These are phyloP conservation scores for Phytophthora aleatoria DNA, from an alignment of 352 stramenopile genomes.

Conservation along the genomic window DNA sequence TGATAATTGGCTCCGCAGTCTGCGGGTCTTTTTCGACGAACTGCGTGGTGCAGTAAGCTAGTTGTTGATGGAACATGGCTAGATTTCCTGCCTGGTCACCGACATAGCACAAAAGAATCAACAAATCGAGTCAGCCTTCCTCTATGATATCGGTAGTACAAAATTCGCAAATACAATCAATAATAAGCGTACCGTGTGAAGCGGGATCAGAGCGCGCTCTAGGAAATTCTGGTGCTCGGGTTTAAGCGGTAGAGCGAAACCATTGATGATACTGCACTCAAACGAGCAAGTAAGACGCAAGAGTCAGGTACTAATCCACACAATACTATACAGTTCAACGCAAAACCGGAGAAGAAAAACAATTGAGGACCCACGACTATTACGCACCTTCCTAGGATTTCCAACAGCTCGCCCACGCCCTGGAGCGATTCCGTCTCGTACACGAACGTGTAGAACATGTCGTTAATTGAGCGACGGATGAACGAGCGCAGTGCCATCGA, in stretches of 20 bases:
- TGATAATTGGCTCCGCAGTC: constrained; percentile 94
- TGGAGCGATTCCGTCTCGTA: constrained; percentile 97
- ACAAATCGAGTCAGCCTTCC: constrained; percentile 5
- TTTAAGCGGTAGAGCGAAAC: constrained; percentile 98
- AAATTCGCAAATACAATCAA: constrained; percentile 60
- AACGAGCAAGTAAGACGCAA: neutral
- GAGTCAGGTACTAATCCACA: constrained; percentile 1
- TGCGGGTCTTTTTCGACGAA: constrained; percentile 99
- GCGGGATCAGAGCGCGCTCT: constrained; percentile 93
- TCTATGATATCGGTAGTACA: constrained; percentile 10
- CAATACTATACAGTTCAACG: constrained; percentile 6
- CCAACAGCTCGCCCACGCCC: constrained; percentile 97
- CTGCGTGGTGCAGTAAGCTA: constrained; percentile 99
- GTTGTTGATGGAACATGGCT: constrained; percentile 97
- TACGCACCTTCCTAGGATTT: constrained; percentile 94
- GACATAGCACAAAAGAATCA: neutral
- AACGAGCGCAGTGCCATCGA: constrained; percentile 98
- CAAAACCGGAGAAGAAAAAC: constrained; percentile 2
- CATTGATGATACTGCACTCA: constrained; percentile 97
- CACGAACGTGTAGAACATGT: constrained; percentile 98
- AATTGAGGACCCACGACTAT: neutral
- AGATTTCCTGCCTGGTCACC: constrained; percentile 77
- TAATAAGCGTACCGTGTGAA: constrained; percentile 93
- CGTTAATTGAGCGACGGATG: constrained; percentile 97
- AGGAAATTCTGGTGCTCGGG: constrained; percentile 97